These are phyloP conservation scores for Talaromyces proteolyticus DNA, from an alignment of 495 filamentous ascomycete species.

Conservation along the genomic window DNA sequence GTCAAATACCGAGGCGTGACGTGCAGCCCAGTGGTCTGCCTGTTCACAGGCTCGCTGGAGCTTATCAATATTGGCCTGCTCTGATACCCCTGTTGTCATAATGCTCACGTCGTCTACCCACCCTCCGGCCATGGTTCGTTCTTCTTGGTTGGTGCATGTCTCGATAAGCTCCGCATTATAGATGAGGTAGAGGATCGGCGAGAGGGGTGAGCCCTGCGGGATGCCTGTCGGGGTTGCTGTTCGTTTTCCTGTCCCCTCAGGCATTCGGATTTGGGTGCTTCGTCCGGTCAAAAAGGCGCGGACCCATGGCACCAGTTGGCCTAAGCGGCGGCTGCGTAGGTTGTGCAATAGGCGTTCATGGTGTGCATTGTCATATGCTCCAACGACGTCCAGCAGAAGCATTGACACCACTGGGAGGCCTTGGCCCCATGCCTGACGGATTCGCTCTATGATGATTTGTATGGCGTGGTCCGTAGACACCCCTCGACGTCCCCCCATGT, in stretches of 20 bases:
- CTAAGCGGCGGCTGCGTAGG: slow-evolving; percentile 9
- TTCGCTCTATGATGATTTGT: slow-evolving; percentile 13
- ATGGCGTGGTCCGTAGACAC: slow-evolving; percentile 15
- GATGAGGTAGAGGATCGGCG: slow-evolving; percentile 18
- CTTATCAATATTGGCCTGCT: not conserved
- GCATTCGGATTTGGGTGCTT: slow-evolving; percentile 9
- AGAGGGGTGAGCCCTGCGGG: slow-evolving; percentile 17
- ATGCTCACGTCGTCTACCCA: slow-evolving; percentile 15
- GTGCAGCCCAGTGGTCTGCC: slow-evolving; percentile 6
- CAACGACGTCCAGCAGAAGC: not conserved
- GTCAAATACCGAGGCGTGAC: slow-evolving; percentile 13
- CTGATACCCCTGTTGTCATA: not conserved
- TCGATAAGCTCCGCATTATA: slow-evolving; percentile 14
- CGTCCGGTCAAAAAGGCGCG: slow-evolving; percentile 9
- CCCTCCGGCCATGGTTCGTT: not conserved
- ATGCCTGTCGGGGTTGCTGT: slow-evolving; percentile 11
- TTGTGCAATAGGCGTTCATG: slow-evolving; percentile 17
- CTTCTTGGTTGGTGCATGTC: not conserved
- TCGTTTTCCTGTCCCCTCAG: not conserved
- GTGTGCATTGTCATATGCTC: slow-evolving; percentile 17
- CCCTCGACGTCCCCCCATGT: slow-evolving; percentile 15
- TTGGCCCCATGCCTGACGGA: slow-evolving; percentile 12
- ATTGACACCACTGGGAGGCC: not conserved
- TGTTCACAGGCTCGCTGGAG: slow-evolving; percentile 2
- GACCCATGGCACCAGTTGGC: slow-evolving; percentile 7